phyloP scores from a whole-genome alignment of 2,329 filamentous ascomycete species.

The Aspergillus udagawae region DNA sequence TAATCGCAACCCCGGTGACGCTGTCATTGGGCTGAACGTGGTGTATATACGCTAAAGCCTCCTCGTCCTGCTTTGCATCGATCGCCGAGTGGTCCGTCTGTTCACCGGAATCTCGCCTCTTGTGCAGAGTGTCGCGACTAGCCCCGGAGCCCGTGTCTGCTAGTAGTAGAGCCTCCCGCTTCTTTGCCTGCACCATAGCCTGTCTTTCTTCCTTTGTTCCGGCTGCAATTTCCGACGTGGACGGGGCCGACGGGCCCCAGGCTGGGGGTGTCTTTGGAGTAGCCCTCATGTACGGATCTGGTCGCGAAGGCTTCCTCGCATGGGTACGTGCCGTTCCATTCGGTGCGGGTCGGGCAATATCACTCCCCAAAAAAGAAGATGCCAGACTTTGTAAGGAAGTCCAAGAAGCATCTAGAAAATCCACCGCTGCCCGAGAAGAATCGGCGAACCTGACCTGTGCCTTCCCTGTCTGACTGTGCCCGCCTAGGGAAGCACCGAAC shows the following conservation, averaged over 20 bases:
- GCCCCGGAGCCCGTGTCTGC: slow-evolving; percentile 39
- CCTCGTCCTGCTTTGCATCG: slow-evolving; percentile 56
- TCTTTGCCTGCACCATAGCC: slow-evolving; percentile 46
- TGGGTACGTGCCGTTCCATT: slow-evolving; percentile 26
- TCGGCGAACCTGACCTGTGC: slow-evolving; percentile 20
- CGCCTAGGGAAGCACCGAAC: slow-evolving; percentile 21
- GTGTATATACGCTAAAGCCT: slow-evolving; percentile 87
- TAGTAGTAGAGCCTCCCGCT: slow-evolving; percentile 42
- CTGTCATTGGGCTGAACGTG: slow-evolving; percentile 79
- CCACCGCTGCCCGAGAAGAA: slow-evolving; percentile 25
- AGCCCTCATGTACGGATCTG: slow-evolving; percentile 27
- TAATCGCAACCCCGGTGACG: slow-evolving; percentile 83
- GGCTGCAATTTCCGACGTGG: slow-evolving; percentile 29
- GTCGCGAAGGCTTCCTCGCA: slow-evolving; percentile 35
- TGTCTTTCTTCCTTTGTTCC: slow-evolving; percentile 44
- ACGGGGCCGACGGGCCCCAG: slow-evolving; percentile 41
- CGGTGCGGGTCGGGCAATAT: slow-evolving; percentile 25
- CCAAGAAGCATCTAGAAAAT: slow-evolving; percentile 46
- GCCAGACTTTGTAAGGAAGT: slow-evolving; percentile 47
- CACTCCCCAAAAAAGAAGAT: slow-evolving; percentile 46
- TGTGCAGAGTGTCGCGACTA: slow-evolving; percentile 37
- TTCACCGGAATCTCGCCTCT: slow-evolving; percentile 45
- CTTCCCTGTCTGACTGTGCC: slow-evolving; percentile 19
- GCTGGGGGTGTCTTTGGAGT: slow-evolving; percentile 22
- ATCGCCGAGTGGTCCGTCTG: slow-evolving; percentile 22